These are phyloP conservation scores for Drosera capensis DNA, from an alignment of 148 eudicot genomes.

Conservation along the genomic window DNA sequence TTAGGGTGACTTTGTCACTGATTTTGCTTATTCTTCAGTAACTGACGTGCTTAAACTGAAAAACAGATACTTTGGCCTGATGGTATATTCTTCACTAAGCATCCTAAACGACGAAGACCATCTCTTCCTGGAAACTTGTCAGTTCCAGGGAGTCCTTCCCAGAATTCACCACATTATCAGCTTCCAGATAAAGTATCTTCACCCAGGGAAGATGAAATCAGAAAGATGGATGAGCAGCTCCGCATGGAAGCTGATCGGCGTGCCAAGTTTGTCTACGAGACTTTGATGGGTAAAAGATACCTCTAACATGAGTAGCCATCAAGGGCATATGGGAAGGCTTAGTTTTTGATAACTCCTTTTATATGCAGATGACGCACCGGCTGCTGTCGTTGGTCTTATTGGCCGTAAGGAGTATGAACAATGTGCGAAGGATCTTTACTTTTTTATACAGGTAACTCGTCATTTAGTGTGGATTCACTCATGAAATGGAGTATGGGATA, in stretches of 20 bases:
- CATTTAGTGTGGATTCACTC: background rate
- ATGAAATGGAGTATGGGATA: no score
- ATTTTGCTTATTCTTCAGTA: background rate
- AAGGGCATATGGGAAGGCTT: background rate
- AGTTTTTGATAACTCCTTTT: background rate
- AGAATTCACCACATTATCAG: slow-evolving; percentile 23
- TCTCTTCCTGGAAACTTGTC: slow-evolving; percentile 30
- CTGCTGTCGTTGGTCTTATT: slow-evolving; percentile 76
- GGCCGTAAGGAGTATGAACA: slow-evolving; percentile 93
- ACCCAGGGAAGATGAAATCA: slow-evolving; percentile 30
- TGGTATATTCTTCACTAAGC: slow-evolving; percentile 91
- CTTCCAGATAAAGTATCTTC: slow-evolving; percentile 29
- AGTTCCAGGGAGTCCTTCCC: slow-evolving; percentile 27
- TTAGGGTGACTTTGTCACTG: no score
- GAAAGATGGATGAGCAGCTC: slow-evolving; percentile 39
- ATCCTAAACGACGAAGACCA: slow-evolving; percentile 58
- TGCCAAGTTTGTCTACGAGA: slow-evolving; percentile 75
- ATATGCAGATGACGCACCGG: slow-evolving; percentile 85
- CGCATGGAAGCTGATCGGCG: slow-evolving; percentile 61
- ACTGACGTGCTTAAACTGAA: slow-evolving; percentile 1
- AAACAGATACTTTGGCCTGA: slow-evolving; percentile 97
- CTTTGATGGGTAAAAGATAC: slow-evolving; percentile 52
- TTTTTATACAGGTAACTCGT: slow-evolving; percentile 73
- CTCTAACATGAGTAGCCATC: background rate
- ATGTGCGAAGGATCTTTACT: slow-evolving; percentile 88